Conservation (phyloP, 1,139 yeast genomes). For the Saccharomycopsis hybrid region DNA sequence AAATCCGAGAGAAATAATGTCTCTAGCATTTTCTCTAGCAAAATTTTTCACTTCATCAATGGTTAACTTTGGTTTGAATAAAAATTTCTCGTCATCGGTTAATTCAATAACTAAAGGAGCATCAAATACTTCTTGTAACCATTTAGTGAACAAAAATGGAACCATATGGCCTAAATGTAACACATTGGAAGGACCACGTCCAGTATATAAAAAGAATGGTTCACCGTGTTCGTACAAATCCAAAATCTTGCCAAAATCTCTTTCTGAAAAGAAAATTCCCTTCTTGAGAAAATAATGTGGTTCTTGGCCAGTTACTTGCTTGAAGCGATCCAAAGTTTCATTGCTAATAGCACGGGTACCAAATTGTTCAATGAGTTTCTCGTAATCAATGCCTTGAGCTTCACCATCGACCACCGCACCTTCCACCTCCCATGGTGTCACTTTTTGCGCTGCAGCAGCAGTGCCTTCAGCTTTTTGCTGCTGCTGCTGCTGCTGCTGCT, state of each 20-base stretch:
- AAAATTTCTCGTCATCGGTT: slow-evolving; percentile 96
- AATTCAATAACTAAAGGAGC: slow-evolving; percentile 93
- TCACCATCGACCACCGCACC: slow-evolving; percentile 97
- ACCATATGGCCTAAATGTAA: slow-evolving; percentile 98
- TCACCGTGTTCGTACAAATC: slow-evolving; percentile 91
- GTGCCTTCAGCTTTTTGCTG: no score
- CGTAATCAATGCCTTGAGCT: slow-evolving; percentile 84
- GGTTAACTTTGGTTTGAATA: slow-evolving; percentile 85
- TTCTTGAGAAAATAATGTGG: slow-evolving; percentile 92
- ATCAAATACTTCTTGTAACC: slow-evolving; percentile 97
- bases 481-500: no score
- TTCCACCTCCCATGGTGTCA: slow-evolving; percentile 99
- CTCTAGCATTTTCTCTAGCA: slow-evolving; percentile 80
- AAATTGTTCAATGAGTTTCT: slow-evolving; percentile 74
- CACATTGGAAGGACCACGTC: slow-evolving; percentile 95
- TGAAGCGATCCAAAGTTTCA: slow-evolving; percentile 72
- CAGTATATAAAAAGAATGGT: slow-evolving; percentile 93
- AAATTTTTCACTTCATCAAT: slow-evolving; percentile 82
- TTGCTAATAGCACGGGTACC: slow-evolving; percentile 73
- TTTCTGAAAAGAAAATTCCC: slow-evolving; percentile 89
- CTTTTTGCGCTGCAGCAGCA: slow-evolving; percentile 49
- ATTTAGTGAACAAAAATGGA: slow-evolving; percentile 91
- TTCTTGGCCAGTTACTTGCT: slow-evolving; percentile 74
- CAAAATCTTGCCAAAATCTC: slow-evolving; percentile 76
- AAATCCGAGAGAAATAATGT: slow-evolving; percentile 91